phyloP scores from a whole-genome alignment of 2,329 filamentous ascomycete genomes.

The Tolypocladium tropicale region DNA sequence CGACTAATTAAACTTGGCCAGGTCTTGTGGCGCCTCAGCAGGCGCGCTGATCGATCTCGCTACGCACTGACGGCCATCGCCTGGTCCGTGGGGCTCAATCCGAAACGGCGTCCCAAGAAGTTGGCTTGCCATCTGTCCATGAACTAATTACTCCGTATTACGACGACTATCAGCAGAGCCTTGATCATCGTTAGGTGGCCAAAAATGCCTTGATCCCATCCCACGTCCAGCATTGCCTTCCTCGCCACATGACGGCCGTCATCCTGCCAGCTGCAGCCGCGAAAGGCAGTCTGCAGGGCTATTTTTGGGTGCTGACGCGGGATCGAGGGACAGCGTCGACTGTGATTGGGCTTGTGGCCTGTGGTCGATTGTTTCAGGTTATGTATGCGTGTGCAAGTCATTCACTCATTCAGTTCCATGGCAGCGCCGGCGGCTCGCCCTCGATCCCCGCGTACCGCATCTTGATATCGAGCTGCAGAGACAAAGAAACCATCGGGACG shows the following conservation, averaged over 20 bases:
- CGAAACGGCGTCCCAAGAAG: neutral
- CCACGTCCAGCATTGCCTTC: neutral
- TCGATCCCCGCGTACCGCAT: neutral
- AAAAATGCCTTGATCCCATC: neutral
- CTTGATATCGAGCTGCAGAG: neutral
- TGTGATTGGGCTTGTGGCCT: slow-evolving; percentile 6
- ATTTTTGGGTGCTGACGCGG: slow-evolving; percentile 9
- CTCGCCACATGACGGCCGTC: neutral
- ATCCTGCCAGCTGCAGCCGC: neutral
- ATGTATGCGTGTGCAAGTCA: slow-evolving; percentile 8
- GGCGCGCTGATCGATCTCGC: neutral
- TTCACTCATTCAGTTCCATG: slow-evolving; percentile 1
- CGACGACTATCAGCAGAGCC: neutral
- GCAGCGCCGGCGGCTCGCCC: neutral
- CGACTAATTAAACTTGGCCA: neutral
- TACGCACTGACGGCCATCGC: neutral
- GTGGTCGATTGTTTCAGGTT: slow-evolving; percentile 12
- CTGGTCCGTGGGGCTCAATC: neutral
- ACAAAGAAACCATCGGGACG: neutral
- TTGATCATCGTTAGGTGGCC: neutral
- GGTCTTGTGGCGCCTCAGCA: neutral
- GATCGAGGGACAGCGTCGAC: neutral
- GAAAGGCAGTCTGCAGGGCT: slow-evolving; percentile 2
- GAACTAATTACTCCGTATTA: neutral
- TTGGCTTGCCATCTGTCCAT: neutral